phyloP scores from a whole-genome alignment of 345 rosid species.

The Turritis glabra region DNA sequence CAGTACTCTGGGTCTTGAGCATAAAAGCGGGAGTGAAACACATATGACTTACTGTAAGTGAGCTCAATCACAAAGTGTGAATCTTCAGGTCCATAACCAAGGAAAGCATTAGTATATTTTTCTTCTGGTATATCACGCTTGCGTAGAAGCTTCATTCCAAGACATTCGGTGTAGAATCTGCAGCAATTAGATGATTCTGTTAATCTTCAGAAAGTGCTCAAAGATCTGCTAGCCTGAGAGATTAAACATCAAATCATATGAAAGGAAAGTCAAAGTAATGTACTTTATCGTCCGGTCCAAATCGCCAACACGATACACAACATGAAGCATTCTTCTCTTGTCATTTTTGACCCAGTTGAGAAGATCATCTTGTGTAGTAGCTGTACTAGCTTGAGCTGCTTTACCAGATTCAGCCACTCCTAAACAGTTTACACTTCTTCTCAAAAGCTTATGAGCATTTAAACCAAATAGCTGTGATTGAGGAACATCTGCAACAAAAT shows the following conservation, averaged over 20 bases:
- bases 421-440: slow-evolving; percentile 43
- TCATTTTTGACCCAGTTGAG: slow-evolving; percentile 69
- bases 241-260: background rate
- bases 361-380: slow-evolving; percentile 60
- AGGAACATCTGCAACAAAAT: slow-evolving; percentile 51
- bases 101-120: slow-evolving; percentile 93
- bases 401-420: slow-evolving; percentile 59
- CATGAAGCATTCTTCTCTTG: slow-evolving; percentile 91
- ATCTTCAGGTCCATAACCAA: slow-evolving; percentile 98
- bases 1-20: background rate
- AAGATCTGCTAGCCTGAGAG: background rate
- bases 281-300: slow-evolving; percentile 94
- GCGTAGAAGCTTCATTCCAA: slow-evolving; percentile 95
- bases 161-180: slow-evolving; percentile 94
- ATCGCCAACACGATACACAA: slow-evolving; percentile 97
- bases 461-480: slow-evolving; percentile 54
- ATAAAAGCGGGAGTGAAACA: background rate
- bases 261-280: background rate
- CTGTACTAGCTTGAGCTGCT: slow-evolving; percentile 61
- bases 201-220: background rate
- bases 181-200: slow-evolving; percentile 17
- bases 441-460: slow-evolving; percentile 51
- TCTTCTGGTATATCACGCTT: slow-evolving; percentile 99
- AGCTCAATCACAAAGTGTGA: slow-evolving; percentile 92
- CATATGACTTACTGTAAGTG: slow-evolving; percentile 71